A percentile compares a stretch with the other conserved stretches of the same genome.
Evolutionary conservation across 1,284 basidiomycete genomes (phyloP).

Genomic region (Apiotrichum montevideense): DNA sequence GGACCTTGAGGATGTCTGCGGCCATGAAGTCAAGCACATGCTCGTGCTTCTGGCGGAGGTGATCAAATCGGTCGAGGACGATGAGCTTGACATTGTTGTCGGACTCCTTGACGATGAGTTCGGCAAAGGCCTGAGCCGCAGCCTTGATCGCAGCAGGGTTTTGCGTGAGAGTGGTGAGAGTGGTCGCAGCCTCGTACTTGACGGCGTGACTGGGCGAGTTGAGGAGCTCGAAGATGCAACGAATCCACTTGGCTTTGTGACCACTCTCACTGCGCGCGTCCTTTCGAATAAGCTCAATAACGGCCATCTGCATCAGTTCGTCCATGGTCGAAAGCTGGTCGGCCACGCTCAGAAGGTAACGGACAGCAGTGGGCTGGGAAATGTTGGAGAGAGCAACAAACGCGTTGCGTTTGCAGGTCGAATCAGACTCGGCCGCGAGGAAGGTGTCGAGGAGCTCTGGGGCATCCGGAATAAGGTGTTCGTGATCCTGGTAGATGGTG

Average conservation of each 20-base stretch:
- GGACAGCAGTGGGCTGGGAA: conserved; percentile 82
- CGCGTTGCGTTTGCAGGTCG: conserved; percentile 95
- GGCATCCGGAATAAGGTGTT: conserved; percentile 92
- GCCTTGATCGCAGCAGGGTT: conserved; percentile 96
- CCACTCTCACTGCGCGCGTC: conserved; percentile 81
- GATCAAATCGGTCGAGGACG: conserved; percentile 86
- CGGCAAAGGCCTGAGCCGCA: conserved; percentile 82
- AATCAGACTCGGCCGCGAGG: conserved; percentile 92
- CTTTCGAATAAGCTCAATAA: conserved; percentile 89
- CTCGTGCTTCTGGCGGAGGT: conserved; percentile 77
- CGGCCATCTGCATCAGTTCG: conserved; percentile 90
- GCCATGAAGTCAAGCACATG: conserved; percentile 87
- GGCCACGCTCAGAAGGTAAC: conserved; percentile 79
- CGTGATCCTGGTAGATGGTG: conserved; percentile 88
- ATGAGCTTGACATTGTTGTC: conserved; percentile 99
- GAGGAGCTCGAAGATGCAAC: conserved; percentile 90
- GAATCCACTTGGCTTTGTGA: conserved; percentile 83
- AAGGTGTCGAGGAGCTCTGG: conserved; percentile 96
- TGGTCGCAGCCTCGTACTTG: conserved; percentile 96
- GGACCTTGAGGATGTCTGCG: conserved; percentile 90
- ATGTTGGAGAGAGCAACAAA: conserved; percentile 90
- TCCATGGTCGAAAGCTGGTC: conserved; percentile 81
- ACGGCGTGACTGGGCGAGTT: conserved; percentile 87
- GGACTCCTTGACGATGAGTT: conserved; percentile 86
- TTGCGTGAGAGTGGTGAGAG: conserved; percentile 88